Evolutionary conservation across 2,329 filamentous ascomycete genomes (phyloP).

Genomic region (Pseudogymnoascus pannorum): DNA sequence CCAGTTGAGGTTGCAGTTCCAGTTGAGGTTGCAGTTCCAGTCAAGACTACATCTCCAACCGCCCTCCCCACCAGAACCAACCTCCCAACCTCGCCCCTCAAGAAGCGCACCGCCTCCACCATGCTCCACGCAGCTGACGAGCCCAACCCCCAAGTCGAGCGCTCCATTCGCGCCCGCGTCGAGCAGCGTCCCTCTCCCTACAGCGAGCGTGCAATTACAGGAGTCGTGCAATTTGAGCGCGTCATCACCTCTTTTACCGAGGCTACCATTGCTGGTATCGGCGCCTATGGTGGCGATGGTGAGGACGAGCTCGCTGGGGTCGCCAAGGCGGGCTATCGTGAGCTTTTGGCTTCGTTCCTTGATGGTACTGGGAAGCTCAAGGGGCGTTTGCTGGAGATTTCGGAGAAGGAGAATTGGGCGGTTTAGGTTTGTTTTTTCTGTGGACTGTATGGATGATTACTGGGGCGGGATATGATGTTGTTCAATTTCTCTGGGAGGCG

Average conservation of each 20-base stretch:
- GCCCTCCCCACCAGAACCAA: background rate
- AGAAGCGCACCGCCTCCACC: background rate
- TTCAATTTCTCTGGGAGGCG: background rate
- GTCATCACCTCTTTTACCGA: background rate
- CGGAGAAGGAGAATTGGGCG: background rate
- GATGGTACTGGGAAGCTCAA: background rate
- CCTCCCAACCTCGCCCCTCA: background rate
- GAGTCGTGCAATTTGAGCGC: background rate
- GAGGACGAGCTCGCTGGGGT: background rate
- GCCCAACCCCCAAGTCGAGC: background rate
- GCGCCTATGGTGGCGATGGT: background rate
- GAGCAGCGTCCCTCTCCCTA: background rate
- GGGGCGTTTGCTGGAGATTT: background rate
- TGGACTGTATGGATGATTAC: too few species aligned
- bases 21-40: too few species aligned
- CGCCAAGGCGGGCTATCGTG: background rate
- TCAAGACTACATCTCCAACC: background rate
- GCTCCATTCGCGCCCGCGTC: background rate
- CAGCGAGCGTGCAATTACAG: background rate
- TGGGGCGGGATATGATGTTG: background rate
- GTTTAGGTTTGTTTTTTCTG: background rate
- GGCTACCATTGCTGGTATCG: background rate
- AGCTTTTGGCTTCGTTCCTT: background rate
- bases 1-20: too few species aligned
- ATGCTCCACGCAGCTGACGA: background rate